Evolutionary conservation across 441 rosid genomes (phyloP).

Genomic region (Corymbia calophylla): DNA sequence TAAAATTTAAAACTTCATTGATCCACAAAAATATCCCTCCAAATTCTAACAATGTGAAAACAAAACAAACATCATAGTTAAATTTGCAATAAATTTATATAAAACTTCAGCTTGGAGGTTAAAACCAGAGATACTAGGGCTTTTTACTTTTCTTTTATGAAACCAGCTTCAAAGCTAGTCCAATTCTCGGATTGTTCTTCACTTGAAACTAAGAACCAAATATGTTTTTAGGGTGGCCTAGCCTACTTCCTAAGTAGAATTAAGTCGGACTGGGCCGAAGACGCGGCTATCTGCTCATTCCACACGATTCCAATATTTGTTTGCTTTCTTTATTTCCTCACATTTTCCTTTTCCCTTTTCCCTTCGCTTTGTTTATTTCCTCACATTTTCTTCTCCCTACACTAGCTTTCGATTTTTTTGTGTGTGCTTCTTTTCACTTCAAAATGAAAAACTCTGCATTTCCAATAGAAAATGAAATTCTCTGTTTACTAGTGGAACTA

Average conservation of each 20-base stretch:
- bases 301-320: not conserved
- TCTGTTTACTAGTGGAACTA: not conserved
- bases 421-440: not conserved
- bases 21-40: no score
- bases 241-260: not conserved
- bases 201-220: not conserved
- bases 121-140: no score
- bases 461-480: not conserved
- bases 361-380: no score
- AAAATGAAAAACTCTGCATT: not conserved
- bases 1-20: no score
- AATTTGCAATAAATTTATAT: no score
- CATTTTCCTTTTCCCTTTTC: not conserved
- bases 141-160: no score
- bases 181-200: rapidly evolving
- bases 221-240: not conserved
- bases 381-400: not conserved
- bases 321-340: not conserved
- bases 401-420: not conserved
- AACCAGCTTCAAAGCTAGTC: not conserved
- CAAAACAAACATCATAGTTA: no score
- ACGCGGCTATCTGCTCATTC: not conserved
- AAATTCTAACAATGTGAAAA: no score
- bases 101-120: no score
- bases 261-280: not conserved